These are phyloP conservation scores for Calonectria crousiana DNA, from an alignment of 2,329 filamentous ascomycete species.

Conservation along the genomic window DNA sequence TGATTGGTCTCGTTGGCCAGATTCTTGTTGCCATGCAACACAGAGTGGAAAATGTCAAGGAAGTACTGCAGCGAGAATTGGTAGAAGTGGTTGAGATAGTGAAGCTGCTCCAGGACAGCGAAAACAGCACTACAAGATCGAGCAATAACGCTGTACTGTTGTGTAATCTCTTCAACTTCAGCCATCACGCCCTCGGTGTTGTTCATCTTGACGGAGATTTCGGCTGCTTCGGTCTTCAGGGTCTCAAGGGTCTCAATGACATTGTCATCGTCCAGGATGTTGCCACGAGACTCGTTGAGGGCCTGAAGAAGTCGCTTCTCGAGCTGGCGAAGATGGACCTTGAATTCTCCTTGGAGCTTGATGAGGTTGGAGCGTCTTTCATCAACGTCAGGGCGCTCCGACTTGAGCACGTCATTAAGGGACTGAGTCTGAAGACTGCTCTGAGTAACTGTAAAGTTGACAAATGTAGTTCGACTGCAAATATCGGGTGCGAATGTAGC, in stretches of 20 bases:
- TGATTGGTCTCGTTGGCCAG: conserved; percentile 79
- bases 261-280: conserved; percentile 97
- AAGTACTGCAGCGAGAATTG: conserved; percentile 99
- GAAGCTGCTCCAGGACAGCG: conserved; percentile 94
- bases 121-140: conserved; percentile 97
- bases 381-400: conserved; percentile 96
- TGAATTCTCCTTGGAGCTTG: conserved; percentile 99
- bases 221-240: conserved; percentile 95
- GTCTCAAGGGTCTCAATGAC: conserved; percentile 98
- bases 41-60: conserved; percentile 95
- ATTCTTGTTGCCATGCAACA: conserved; percentile 84
- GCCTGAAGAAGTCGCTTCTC: conserved; percentile 95
- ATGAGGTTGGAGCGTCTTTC: conserved; percentile 96
- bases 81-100: conserved; percentile 99
- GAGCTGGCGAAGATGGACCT: conserved; percentile 94
- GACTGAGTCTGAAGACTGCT: conserved; percentile 99
- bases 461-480: conserved; percentile 97
- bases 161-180: conserved; percentile 95
- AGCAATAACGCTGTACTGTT: conserved; percentile 93
- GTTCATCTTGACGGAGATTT: conserved; percentile 95
- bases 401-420: conserved; percentile 96
- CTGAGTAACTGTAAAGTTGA: conserved; percentile 99
- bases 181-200: conserved; percentile 98
- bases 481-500: conserved; percentile 96
- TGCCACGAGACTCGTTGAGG: conserved; percentile 96